Evolutionary conservation across 495 filamentous ascomycete genomes (phyloP), one percentile per base, ranked within the genome.

Genomic region (Glarea lozoyensis): DNA sequence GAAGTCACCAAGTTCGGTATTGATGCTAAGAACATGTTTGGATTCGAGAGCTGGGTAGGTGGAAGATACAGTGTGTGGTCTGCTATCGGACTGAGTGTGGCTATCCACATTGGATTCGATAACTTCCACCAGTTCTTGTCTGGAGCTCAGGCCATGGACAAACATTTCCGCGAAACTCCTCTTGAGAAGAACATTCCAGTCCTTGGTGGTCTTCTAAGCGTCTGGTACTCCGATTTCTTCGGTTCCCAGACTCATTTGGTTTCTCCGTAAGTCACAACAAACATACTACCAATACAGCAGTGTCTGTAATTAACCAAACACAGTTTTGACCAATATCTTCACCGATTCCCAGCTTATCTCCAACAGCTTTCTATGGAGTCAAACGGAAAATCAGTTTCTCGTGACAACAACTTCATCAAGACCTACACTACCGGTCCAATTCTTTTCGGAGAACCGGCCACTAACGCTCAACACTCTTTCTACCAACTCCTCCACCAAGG

Each of bases 341-440:
- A 94, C 75, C 86, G 92, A 42, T 97, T 98, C 84, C 88, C 92
- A 12, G 92, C 92, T 48, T 98, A 98, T 69, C 84, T 98, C 22
- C 92, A 98, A 67, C 92, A 98, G 65, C 75, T 98, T 36, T 97
- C 88, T 50, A 98, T 98, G 92, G 92, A 98, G 70, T 97, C 93
- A 55, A 98, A 98, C 66, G 92, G 92, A 55, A 98, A 98, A 75
- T 85, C 87, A 42, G 86, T 97, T 63, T 94, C 92, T 47, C 87
- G 90, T 38, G 78, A 77, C 46, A 88, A 88, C 47, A 75, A 88
- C 32, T 84, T 93, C 37, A 88, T 94, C 60, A 93, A 94, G 63
- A n/a, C n/a, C n/a, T 97, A 97, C 72, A 95, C 89, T 39, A 98
- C 92, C 12, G 92, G 85, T 18, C 75, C 92, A 16, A 85, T 98